Conservation (phyloP, 495 filamentous ascomycete species). For the Bombardia bombarda region DNA sequence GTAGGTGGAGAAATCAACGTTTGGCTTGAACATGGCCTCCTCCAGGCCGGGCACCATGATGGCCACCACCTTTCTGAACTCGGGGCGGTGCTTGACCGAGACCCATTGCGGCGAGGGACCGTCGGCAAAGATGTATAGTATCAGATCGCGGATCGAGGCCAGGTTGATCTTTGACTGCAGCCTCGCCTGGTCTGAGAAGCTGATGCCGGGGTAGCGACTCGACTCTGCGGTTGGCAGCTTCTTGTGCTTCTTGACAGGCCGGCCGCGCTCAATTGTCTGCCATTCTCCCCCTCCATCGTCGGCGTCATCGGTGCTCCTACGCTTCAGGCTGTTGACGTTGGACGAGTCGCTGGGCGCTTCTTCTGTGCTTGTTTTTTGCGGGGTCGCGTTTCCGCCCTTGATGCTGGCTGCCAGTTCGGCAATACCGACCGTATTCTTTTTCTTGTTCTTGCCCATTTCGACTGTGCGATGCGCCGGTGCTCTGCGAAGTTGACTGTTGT, state of each 20-base stretch:
- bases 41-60: slow-evolving; percentile 91
- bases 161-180: slow-evolving; percentile 71
- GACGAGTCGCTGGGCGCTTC: slow-evolving; percentile 12
- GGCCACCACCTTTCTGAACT: slow-evolving; percentile 79
- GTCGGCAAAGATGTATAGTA: slow-evolving; percentile 87
- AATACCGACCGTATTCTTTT: slow-evolving; percentile 9
- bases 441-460: slow-evolving; percentile 22
- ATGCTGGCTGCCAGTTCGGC: background rate
- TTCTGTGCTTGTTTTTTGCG: no score
- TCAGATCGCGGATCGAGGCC: slow-evolving; percentile 67
- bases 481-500: background rate
- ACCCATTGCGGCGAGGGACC: slow-evolving; percentile 81
- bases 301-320: slow-evolving; percentile 32
- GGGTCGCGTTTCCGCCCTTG: no score
- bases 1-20: slow-evolving; percentile 43
- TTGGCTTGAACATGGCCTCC: slow-evolving; percentile 77
- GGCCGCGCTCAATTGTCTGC: slow-evolving; percentile 41
- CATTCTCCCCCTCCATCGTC: slow-evolving; percentile 39
- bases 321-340: slow-evolving; percentile 27
- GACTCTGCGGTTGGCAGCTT: slow-evolving; percentile 44
- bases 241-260: slow-evolving; percentile 46
- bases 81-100: slow-evolving; percentile 62
- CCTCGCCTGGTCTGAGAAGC: slow-evolving; percentile 55
- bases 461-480: background rate
- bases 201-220: slow-evolving; percentile 65